phyloP scores from a whole-genome alignment of 129 eudicot genomes.

The Smallanthus sonchifolius region DNA sequence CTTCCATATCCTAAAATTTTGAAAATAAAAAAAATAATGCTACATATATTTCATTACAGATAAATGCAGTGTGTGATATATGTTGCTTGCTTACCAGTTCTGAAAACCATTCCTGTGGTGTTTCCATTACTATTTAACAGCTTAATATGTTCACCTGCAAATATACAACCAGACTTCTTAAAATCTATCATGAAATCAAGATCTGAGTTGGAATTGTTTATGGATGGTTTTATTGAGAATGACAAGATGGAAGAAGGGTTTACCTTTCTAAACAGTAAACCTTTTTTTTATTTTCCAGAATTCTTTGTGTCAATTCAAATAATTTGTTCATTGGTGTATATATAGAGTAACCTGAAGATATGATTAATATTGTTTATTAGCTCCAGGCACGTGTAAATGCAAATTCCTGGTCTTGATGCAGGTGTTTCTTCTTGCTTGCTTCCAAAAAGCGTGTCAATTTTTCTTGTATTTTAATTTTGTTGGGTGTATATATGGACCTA shows the following conservation, averaged over 20 bases:
- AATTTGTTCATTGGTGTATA: not conserved
- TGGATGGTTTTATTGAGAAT: not conserved
- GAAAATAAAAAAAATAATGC: not conserved
- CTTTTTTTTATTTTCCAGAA: not conserved
- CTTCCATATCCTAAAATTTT: conserved; percentile 20
- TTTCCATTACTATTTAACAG: conserved; percentile 7
- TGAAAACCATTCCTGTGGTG: conserved; percentile 22
- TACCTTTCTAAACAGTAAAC: not conserved
- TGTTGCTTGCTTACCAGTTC: conserved; percentile 27
- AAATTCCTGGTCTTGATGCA: too few relatives aligned
- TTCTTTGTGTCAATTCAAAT: not conserved
- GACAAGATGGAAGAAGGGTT: conserved; percentile 2
- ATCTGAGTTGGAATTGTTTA: not conserved
- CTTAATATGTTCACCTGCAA: conserved; percentile 1
- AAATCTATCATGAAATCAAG: not conserved
- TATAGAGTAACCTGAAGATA: not conserved
- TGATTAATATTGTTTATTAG: not conserved
- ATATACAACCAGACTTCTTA: not conserved
- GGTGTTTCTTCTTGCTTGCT: conserved; percentile 4
- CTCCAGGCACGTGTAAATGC: not conserved
- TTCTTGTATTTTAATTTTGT: not conserved
- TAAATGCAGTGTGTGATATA: not conserved
- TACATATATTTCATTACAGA: not conserved
- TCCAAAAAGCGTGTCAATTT: conserved; percentile 14
- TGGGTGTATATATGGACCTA: conserved; percentile 1